Conservation (phyloP, 2,329 filamentous ascomycete species). For the Sclerotinia glacialis region DNA sequence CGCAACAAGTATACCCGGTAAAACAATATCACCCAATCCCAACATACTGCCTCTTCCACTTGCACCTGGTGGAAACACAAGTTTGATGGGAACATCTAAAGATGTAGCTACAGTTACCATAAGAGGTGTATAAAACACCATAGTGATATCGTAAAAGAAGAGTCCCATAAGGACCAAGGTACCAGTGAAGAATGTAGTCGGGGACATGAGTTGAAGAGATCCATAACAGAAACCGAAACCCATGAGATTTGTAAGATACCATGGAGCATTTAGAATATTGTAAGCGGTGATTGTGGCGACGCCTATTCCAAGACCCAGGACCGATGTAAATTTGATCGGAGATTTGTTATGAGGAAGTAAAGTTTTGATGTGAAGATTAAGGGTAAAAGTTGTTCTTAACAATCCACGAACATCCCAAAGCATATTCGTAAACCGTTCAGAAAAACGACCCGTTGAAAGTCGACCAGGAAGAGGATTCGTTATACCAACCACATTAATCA, state of each 20-base stretch:
- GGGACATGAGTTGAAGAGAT: conserved; percentile 78
- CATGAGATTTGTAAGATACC: conserved; percentile 73
- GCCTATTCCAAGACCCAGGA: conserved; percentile 35
- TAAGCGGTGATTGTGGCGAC: conserved; percentile 34
- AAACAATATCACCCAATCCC: conserved; percentile 87
- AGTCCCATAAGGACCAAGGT: conserved; percentile 73
- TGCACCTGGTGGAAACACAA: conserved; percentile 61
- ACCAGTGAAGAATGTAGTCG: conserved; percentile 81
- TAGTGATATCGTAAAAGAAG: conserved; percentile 94
- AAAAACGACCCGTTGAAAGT: conserved; percentile 40
- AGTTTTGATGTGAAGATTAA: conserved; percentile 35
- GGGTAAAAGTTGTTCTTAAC: conserved; percentile 51
- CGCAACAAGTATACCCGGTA: conserved; percentile 87
- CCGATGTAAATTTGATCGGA: conserved; percentile 32
- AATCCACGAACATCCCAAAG: conserved; percentile 54
- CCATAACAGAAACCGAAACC: conserved; percentile 85
- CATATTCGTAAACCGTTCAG: conserved; percentile 31
- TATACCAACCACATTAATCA: neutral
- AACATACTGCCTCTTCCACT: conserved; percentile 73
- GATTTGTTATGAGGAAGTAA: conserved; percentile 29
- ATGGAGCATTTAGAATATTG: conserved; percentile 35
- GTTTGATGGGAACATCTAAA: conserved; percentile 88
- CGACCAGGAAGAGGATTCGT: conserved; percentile 44
- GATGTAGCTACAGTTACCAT: conserved; percentile 87
- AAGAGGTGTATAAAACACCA: conserved; percentile 83